Evolutionary conservation across 1,284 basidiomycete species (phyloP).

Genomic region (Ustilago xerochloae): DNA sequence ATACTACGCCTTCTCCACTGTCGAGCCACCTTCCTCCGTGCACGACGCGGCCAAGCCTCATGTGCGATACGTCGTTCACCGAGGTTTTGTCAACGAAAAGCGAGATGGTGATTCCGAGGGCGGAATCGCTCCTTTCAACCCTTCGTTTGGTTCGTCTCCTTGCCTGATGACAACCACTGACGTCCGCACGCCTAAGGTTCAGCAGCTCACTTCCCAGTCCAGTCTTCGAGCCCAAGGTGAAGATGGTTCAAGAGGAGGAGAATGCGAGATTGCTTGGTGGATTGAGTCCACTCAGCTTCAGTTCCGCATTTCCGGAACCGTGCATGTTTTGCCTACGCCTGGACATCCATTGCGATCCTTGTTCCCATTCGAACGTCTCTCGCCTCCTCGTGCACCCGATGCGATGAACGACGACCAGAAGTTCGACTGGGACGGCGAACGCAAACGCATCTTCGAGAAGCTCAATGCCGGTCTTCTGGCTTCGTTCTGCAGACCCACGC

Average conservation of each 20-base stretch:
- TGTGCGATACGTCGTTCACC: constrained; percentile 67
- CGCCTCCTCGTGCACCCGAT: constrained; percentile 29
- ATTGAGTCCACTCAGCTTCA: constrained; percentile 64
- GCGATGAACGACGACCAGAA: constrained; percentile 24
- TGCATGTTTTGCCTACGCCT: constrained; percentile 63
- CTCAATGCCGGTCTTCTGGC: constrained; percentile 67
- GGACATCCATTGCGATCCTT: constrained; percentile 37
- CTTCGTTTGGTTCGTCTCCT: constrained; percentile 55
- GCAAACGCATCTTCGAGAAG: constrained; percentile 67
- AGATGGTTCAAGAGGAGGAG: constrained; percentile 41
- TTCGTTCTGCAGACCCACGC: constrained; percentile 67
- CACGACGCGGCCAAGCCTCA: constrained; percentile 55
- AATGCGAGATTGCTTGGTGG: constrained; percentile 69
- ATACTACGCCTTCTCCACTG: constrained; percentile 63
- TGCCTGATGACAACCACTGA: constrained; percentile 68
- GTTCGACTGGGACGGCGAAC: constrained; percentile 68
- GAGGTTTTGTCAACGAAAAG: constrained; percentile 69
- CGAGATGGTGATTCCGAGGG: constrained; percentile 49
- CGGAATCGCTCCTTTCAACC: constrained; percentile 51
- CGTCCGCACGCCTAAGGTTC: constrained; percentile 67
- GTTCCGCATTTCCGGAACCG: constrained; percentile 65
- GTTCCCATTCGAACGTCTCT: constrained; percentile 49
- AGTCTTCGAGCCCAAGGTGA: constrained; percentile 28
- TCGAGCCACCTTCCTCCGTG: constrained; percentile 39
- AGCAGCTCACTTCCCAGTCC: constrained; percentile 55